phyloP scores from a whole-genome alignment of 2,329 filamentous ascomycete genomes.

The Peltaster fructicola region DNA sequence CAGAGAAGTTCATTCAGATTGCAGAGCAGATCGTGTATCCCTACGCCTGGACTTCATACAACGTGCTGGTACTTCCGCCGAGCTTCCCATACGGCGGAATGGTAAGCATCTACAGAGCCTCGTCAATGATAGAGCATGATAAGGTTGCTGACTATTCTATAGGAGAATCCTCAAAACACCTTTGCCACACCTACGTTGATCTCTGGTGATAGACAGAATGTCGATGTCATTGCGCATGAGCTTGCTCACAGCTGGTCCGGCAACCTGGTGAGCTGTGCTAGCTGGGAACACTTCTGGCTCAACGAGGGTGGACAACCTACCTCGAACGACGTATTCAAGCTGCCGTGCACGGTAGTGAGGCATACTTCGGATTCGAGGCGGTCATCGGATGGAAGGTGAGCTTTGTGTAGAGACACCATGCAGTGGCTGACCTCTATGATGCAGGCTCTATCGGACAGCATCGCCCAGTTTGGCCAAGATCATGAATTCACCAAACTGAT shows the following conservation, averaged over 20 bases:
- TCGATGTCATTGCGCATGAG: constrained; percentile 91
- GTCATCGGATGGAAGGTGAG: constrained; percentile 97
- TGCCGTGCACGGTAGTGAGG: constrained; percentile 56
- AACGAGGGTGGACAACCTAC: constrained; percentile 89
- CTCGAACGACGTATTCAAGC: constrained; percentile 72
- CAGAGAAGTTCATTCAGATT: constrained; percentile 77
- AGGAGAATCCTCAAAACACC: constrained; percentile 74
- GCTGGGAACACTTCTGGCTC: constrained; percentile 61
- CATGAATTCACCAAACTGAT: constrained; percentile 90
- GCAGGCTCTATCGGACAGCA: constrained; percentile 62
- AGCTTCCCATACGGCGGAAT: constrained; percentile 74
- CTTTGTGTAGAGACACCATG: too few species aligned
- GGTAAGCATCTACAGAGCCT: too few species aligned
- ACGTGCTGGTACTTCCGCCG: constrained; percentile 74
- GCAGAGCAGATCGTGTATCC: constrained; percentile 69
- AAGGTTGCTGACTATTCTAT: constrained; percentile 39
- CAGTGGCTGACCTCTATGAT: too few species aligned
- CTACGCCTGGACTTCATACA: constrained; percentile 91
- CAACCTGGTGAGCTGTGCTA: constrained; percentile 62
- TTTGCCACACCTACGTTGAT: constrained; percentile 92
- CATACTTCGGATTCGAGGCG: constrained; percentile 80
- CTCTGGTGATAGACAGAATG: constrained; percentile 64
- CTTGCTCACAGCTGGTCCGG: constrained; percentile 67
- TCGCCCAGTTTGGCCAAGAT: constrained; percentile 60
- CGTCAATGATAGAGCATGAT: not conserved